Evolutionary conservation across 1,139 yeast species (phyloP).

Genomic region (Geotrichum europaeum): DNA sequence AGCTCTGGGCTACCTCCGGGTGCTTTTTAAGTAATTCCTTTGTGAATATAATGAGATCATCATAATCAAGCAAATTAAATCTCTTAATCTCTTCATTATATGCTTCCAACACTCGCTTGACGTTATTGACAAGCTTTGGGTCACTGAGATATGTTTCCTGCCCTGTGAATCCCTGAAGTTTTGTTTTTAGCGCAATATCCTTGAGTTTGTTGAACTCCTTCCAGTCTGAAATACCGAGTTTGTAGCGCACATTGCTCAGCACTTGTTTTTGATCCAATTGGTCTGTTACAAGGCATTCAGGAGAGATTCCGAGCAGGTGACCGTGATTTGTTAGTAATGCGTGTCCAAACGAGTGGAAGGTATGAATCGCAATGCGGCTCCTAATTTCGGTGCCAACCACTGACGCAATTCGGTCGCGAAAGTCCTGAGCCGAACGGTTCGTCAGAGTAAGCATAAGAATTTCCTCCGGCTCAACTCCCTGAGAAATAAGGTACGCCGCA

Average conservation of each 20-base stretch:
- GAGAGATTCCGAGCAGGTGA: conserved; percentile 41
- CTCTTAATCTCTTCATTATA: conserved; percentile 14
- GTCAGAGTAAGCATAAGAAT: conserved; percentile 87
- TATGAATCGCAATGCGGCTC: conserved; percentile 59
- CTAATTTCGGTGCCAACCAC: conserved; percentile 25
- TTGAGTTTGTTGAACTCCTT: neutral
- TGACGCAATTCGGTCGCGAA: conserved; percentile 52
- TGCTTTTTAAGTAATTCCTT: conserved; percentile 42
- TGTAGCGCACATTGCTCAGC: conserved; percentile 26
- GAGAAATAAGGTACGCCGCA: conserved; percentile 60
- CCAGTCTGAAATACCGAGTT: neutral
- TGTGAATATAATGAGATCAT: conserved; percentile 65
- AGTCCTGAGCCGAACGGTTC: conserved; percentile 81
- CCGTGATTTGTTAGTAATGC: conserved; percentile 57
- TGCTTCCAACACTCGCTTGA: neutral
- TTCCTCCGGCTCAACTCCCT: conserved; percentile 48
- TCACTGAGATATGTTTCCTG: neutral
- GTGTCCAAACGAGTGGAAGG: conserved; percentile 77
- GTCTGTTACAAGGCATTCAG: conserved; percentile 53
- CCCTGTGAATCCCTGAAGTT: neutral
- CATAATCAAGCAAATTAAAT: conserved; percentile 33
- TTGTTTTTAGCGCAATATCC: conserved; percentile 1
- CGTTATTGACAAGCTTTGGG: neutral
- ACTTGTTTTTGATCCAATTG: conserved; percentile 55
- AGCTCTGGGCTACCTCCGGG: conserved; percentile 44